Percentiles rank a stretch among this genome's conserved stretches.
Evolutionary conservation across 768 basidiomycete genomes (phyloP).

Genomic region (Lactifluus piperatus): DNA sequence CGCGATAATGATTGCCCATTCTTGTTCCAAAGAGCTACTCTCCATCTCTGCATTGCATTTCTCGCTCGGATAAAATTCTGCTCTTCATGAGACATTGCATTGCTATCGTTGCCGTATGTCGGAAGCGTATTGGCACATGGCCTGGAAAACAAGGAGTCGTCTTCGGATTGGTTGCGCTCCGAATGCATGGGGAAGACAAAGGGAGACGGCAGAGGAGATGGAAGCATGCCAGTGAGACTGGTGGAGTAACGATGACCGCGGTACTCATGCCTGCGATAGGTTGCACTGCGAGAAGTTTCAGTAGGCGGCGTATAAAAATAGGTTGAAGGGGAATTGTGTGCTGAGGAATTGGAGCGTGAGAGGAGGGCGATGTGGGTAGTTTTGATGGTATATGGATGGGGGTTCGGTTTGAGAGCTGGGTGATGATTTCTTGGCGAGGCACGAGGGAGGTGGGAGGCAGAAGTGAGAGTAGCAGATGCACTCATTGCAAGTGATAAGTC

Average conservation of each 20-base stretch:
- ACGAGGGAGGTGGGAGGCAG: neutral
- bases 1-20: no score
- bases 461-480: neutral
- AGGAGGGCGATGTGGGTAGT: slow-evolving; percentile 65
- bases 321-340: slow-evolving; percentile 31
- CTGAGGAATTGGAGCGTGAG: slow-evolving; percentile 50
- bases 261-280: slow-evolving; percentile 22
- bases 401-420: slow-evolving; percentile 39
- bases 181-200: slow-evolving; percentile 14
- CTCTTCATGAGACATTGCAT: no score
- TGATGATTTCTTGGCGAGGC: slow-evolving; percentile 20
- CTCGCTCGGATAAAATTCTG: no score
- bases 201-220: slow-evolving; percentile 41
- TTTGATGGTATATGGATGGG: slow-evolving; percentile 76
- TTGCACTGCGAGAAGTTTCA: slow-evolving; percentile 18
- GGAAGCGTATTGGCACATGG: slow-evolving; percentile 37
- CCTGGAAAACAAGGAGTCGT: slow-evolving; percentile 20
- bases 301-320: slow-evolving; percentile 43
- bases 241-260: slow-evolving; percentile 39
- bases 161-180: slow-evolving; percentile 11
- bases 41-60: no score
- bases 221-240: slow-evolving; percentile 33
- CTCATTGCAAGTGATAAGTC: no score
- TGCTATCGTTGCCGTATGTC: slow-evolving; percentile 17
- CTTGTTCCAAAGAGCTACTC: no score